These are phyloP conservation scores for Fusarium tupiense DNA, from an alignment of 2,329 filamentous ascomycete genomes.

Conservation along the genomic window DNA sequence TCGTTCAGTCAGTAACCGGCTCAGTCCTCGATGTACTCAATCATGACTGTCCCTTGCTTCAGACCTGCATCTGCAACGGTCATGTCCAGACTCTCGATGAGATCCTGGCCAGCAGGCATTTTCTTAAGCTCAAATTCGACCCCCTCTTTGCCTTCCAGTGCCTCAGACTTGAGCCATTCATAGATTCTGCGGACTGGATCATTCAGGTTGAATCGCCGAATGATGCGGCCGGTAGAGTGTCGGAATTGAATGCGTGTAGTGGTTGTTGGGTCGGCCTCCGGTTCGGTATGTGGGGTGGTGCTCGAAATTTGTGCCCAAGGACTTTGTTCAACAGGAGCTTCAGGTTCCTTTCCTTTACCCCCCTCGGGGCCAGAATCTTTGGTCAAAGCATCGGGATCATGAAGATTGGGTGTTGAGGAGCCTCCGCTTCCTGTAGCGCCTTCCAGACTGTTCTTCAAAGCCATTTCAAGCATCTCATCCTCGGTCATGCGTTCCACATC, in stretches of 20 bases:
- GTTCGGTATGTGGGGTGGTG: slow-evolving; percentile 79
- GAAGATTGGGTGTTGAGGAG: slow-evolving; percentile 62
- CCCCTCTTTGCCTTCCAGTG: slow-evolving; percentile 81
- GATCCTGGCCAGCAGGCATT: slow-evolving; percentile 80
- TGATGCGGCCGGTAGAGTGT: slow-evolving; percentile 83
- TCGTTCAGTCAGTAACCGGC: not conserved
- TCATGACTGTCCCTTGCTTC: slow-evolving; percentile 94
- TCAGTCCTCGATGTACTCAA: slow-evolving; percentile 80
- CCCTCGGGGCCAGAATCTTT: slow-evolving; percentile 63
- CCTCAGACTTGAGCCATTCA: slow-evolving; percentile 94
- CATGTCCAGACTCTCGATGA: slow-evolving; percentile 78
- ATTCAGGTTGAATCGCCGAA: slow-evolving; percentile 81
- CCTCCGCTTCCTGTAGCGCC: slow-evolving; percentile 51
- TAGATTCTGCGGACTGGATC: slow-evolving; percentile 87
- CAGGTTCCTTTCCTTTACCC: slow-evolving; percentile 64
- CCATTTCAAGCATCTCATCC: slow-evolving; percentile 96
- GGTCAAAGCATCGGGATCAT: slow-evolving; percentile 90
- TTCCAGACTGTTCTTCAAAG: slow-evolving; percentile 86
- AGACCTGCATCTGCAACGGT: slow-evolving; percentile 84
- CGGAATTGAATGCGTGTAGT: slow-evolving; percentile 94
- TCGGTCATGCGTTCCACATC: slow-evolving; percentile 93
- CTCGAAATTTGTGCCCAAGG: slow-evolving; percentile 78
- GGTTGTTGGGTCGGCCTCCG: slow-evolving; percentile 72
- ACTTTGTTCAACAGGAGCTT: slow-evolving; percentile 48
- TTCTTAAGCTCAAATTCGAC: slow-evolving; percentile 87